A percentile compares a stretch with the other conserved stretches of the same genome.
Evolutionary conservation across 2,329 filamentous ascomycete genomes (phyloP).

Genomic region (Byssochlamys sp.): DNA sequence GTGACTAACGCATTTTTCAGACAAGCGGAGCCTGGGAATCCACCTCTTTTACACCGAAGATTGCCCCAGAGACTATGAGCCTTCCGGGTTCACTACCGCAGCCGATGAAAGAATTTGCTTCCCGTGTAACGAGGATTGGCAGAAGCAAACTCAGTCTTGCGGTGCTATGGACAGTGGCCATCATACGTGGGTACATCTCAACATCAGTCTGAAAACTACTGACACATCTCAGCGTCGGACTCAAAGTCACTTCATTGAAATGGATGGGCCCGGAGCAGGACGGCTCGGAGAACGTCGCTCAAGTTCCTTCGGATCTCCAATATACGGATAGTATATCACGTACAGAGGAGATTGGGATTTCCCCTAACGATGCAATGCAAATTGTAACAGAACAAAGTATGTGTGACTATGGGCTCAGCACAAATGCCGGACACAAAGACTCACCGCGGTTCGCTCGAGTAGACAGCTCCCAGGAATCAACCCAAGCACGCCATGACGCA

Average conservation of each 20-base stretch:
- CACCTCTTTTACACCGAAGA: conserved; percentile 38
- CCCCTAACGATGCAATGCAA: conserved; percentile 2
- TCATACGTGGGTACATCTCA: conserved; percentile 25
- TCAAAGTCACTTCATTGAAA: conserved; percentile 26
- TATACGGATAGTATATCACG: conserved; percentile 17
- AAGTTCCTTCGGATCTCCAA: conserved; percentile 21
- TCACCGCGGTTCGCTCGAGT: not conserved
- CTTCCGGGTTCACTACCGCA: conserved; percentile 30
- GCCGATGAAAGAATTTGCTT: conserved; percentile 24
- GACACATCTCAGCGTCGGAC: conserved; percentile 21
- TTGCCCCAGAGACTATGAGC: conserved; percentile 30
- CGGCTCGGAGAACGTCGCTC: conserved; percentile 14
- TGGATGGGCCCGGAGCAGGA: conserved; percentile 17
- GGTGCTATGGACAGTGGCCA: conserved; percentile 28
- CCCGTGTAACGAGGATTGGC: conserved; percentile 29
- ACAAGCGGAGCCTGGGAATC: conserved; percentile 33
- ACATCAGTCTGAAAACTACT: not conserved
- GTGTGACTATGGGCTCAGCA: not conserved
- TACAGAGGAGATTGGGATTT: conserved; percentile 19
- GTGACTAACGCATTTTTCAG: conserved; percentile 10
- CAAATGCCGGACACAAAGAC: not conserved
- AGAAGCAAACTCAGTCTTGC: conserved; percentile 23
- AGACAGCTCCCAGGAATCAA: conserved; percentile 12
- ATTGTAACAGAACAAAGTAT: not conserved
- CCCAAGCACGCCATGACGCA: conserved; percentile 17